A percentile compares a stretch with the other conserved stretches of the same genome.
Conservation (phyloP, 2,329 filamentous ascomycete species). For the Amesomyces nigricolor region DNA sequence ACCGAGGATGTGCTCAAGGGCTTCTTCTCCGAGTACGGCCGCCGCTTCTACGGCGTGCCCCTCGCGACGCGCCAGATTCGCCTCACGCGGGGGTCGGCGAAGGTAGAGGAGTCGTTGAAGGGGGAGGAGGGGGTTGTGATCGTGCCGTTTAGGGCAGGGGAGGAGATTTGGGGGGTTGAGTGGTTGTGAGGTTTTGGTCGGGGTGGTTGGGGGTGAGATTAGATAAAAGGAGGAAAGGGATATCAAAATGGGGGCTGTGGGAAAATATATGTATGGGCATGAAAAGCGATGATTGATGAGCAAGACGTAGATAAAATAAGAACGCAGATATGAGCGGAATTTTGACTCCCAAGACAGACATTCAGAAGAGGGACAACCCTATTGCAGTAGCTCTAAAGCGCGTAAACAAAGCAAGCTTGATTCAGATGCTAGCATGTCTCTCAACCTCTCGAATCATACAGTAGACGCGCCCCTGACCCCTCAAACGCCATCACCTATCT, state of each 20-base stretch:
- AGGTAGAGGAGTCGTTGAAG: conserved; percentile 49
- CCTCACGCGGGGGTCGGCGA: conserved; percentile 50
- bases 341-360: too few relatives aligned
- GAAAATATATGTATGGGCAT: background rate
- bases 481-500: too few relatives aligned
- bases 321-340: too few relatives aligned
- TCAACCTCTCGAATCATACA: too few relatives aligned
- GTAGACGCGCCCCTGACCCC: too few relatives aligned
- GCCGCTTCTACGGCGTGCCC: conserved; percentile 51
- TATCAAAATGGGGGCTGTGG: background rate
- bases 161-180: conserved; percentile 52
- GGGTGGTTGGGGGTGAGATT: background rate
- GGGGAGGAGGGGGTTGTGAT: conserved; percentile 55
- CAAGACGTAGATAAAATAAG: too few relatives aligned
- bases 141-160: conserved; percentile 59
- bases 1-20: conserved; percentile 49
- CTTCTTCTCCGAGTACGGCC: conserved; percentile 49
- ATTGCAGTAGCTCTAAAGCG: too few relatives aligned
- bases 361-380: too few relatives aligned
- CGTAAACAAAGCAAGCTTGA: too few relatives aligned
- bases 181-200: conserved; percentile 33
- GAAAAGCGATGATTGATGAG: too few relatives aligned
- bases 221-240: background rate
- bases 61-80: conserved; percentile 50
- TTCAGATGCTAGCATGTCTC: too few relatives aligned